These are phyloP conservation scores for Apiospora koreana DNA, from an alignment of 2,329 filamentous ascomycete species.

Conservation along the genomic window DNA sequence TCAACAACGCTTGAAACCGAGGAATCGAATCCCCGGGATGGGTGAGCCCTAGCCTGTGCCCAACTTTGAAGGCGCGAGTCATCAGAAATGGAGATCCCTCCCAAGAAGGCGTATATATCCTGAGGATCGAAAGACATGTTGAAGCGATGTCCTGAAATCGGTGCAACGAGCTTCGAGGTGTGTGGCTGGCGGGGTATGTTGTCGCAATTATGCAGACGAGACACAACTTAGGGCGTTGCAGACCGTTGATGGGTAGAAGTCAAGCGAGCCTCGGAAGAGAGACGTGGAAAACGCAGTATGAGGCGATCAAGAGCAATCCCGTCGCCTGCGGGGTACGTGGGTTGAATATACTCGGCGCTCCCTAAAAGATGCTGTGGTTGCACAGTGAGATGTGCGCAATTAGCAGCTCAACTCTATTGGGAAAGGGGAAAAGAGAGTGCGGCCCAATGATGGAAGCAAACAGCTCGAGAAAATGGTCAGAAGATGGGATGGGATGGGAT, in stretches of 20 bases:
- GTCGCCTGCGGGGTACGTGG: background rate
- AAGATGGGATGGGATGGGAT: background rate
- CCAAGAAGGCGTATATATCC: background rate
- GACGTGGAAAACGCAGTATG: background rate
- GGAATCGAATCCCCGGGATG: too few species aligned
- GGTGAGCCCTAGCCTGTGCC: too few species aligned
- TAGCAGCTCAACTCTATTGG: background rate
- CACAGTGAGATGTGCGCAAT: background rate
- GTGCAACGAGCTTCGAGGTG: background rate
- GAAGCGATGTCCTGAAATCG: background rate
- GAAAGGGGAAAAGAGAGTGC: background rate
- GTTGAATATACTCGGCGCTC: background rate
- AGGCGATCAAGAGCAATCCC: background rate
- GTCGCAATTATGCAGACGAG: background rate
- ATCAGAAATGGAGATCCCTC: too few species aligned
- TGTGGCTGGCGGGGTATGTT: background rate
- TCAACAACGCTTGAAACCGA: background rate
- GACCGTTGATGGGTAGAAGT: background rate
- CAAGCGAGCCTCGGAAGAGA: background rate
- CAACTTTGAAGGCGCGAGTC: too few species aligned
- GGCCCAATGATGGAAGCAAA: background rate
- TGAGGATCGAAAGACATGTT: background rate
- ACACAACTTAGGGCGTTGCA: background rate
- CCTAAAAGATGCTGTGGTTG: background rate
- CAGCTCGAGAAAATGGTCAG: background rate